These are phyloP conservation scores for Cryptococcus depauperatus DNA, from an alignment of 1,284 basidiomycete genomes.

Conservation along the genomic window DNA sequence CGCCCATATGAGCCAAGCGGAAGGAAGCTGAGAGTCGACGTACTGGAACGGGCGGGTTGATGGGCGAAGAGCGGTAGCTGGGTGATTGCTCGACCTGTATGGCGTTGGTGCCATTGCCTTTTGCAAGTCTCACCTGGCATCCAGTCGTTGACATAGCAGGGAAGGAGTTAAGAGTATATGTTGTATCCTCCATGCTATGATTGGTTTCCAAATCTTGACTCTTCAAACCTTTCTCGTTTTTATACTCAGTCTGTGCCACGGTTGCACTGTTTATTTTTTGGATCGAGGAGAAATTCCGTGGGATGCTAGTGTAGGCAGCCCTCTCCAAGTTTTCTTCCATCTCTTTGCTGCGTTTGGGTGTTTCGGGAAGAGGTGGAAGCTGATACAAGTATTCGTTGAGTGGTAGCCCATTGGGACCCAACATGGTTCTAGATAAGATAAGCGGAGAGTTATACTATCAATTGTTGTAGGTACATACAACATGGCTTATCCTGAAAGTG, in stretches of 20 bases:
- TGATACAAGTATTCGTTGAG: slow-evolving; percentile 13
- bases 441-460: too few relatives aligned
- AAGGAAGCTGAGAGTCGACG: slow-evolving; percentile 11
- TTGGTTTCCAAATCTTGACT: not conserved
- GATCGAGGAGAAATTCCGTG: not conserved
- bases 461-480: too few relatives aligned
- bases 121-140: too few relatives aligned
- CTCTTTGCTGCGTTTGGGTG: slow-evolving; percentile 9
- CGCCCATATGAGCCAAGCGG: slow-evolving; percentile 8
- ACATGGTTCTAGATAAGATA: slow-evolving; percentile 3
- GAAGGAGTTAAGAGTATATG: not conserved
- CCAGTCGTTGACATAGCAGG: too few relatives aligned
- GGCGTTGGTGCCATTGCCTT: not conserved
- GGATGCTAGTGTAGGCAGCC: not conserved
- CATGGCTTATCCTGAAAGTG: too few relatives aligned
- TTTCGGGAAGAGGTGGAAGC: slow-evolving; percentile 22
- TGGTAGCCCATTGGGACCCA: slow-evolving; percentile 9
- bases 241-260: not conserved
- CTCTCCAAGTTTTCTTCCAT: slow-evolving; percentile 6
- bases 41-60: not conserved
- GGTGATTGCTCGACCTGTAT: not conserved
- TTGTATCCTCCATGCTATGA: not conserved
- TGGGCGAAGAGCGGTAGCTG: not conserved
- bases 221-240: not conserved
- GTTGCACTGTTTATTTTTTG: not conserved